These are phyloP conservation scores for Penicillium nucicola DNA, from an alignment of 495 filamentous ascomycete species.

Conservation along the genomic window DNA sequence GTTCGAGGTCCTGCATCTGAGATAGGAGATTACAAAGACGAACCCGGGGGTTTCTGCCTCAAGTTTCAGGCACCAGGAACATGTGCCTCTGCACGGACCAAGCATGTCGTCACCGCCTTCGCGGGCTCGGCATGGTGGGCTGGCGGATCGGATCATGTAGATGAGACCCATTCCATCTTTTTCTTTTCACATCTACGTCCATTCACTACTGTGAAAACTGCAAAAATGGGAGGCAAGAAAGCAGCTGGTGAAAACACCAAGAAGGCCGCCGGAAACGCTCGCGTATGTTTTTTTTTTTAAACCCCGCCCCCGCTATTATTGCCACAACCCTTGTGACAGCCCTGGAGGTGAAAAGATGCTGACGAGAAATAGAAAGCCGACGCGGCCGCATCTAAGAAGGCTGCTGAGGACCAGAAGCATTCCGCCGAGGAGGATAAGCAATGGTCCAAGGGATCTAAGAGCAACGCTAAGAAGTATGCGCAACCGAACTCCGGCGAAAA, in stretches of 20 bases:
- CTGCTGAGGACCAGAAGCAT: conserved; percentile 63
- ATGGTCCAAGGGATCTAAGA: conserved; percentile 85
- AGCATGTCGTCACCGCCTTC: conserved; percentile 20
- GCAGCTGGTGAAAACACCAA: conserved; percentile 71
- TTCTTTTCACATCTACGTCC: conserved; percentile 4
- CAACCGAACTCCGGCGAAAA: not conserved
- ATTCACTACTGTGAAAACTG: not conserved
- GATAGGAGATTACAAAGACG: conserved; percentile 7
- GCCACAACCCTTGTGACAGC: conserved; percentile 7
- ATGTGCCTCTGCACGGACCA: conserved; percentile 6
- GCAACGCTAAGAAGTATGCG: conserved; percentile 76
- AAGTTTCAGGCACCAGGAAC: not conserved
- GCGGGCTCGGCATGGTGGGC: conserved; percentile 26
- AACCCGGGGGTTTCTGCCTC: not conserved
- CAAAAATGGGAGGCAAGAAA: conserved; percentile 57
- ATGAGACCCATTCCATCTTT: conserved; percentile 14
- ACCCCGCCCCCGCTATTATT: conserved; percentile 33
- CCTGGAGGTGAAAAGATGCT: conserved; percentile 11
- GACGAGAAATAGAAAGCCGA: conserved; percentile 73
- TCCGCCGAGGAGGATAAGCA: conserved; percentile 67
- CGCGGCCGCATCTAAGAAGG: conserved; percentile 72
- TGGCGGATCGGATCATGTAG: conserved; percentile 26
- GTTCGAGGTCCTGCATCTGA: not conserved
- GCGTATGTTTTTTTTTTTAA: conserved; percentile 31
- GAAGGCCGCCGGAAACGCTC: conserved; percentile 85